Evolutionary conservation across 352 stramenopile species (phyloP), one percentile per base, ranked within the genome.

Genomic region (Phytophthora idaei): DNA sequence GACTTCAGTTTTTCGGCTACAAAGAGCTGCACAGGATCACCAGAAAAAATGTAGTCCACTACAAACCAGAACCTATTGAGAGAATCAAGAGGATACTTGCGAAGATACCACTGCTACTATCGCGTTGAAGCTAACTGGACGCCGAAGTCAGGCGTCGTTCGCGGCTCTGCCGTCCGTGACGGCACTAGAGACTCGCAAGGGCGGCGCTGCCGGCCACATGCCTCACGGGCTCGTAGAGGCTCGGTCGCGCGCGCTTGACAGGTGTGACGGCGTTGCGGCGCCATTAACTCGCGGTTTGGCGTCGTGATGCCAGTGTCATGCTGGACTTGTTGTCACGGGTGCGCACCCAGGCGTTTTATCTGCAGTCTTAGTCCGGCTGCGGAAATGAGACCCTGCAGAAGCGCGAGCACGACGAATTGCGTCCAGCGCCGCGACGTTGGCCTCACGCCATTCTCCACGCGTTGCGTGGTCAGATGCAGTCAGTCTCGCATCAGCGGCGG

Each of bases 281-380:
- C 36, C 51, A 37, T 65, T 65, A 77, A 68, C 48, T 69, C 58
- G 34, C 57, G 51, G 44, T 3, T 48, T 28, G 10, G 34, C 44
- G 47, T 27, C 36, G 42, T 58, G 17, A 46, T 62, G 48, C 47
- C 49, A 73, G 64, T 41, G 27, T 45, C 2, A 50, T 41, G 56
- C 70, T 77, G 61, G 37, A 71, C 70, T 66, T 64, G 31, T 36
- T 58, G 71, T 57, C 57, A 69, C 45, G 58, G 64, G 50, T 72
- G 58, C 53, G 63, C 58, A 69, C 68, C 63, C 54, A 64, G 12
- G n/a, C 46, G 39, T 47, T n/a, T 52, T 46, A 44, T 41, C 17
- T 12, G 36, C 48, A 6, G 21, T 74, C 65, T 74, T 71, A 74
- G 65, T 77, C 70, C 11, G 32, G 39, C 41, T 29, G 32, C 31